Conservation (phyloP, 129 eudicot species). For the Artemisia argyi region DNA sequence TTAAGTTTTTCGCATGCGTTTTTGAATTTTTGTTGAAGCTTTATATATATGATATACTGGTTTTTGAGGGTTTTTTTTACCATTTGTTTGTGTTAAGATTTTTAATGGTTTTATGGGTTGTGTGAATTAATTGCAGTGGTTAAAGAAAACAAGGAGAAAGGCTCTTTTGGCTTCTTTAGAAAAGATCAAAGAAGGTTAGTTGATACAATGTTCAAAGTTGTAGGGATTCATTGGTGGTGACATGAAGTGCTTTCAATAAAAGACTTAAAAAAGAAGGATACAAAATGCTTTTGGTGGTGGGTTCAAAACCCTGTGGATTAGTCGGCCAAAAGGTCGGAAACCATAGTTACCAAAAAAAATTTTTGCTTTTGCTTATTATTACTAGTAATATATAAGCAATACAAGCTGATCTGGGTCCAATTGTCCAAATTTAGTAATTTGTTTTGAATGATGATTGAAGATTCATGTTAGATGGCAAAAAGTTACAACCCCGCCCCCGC, state of each 20-base stretch:
- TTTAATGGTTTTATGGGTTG: background rate
- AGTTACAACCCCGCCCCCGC: background rate
- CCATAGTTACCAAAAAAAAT: too few species aligned
- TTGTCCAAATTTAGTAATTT: too few species aligned
- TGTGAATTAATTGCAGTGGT: slow-evolving; percentile 60
- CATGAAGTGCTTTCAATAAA: background rate
- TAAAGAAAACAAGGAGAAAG: slow-evolving; percentile 83
- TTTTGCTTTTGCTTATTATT: too few species aligned
- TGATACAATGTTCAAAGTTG: background rate
- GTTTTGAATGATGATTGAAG: background rate
- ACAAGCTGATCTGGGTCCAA: slow-evolving; percentile 12
- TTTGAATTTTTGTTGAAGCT: background rate
- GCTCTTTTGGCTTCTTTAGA: slow-evolving; percentile 89
- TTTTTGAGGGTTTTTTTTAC: slow-evolving; percentile 2
- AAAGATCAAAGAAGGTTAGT: slow-evolving; percentile 89
- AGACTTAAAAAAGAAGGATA: background rate
- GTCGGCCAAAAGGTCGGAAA: too few species aligned
- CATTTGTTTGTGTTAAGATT: background rate
- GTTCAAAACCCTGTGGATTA: too few species aligned
- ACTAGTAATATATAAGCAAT: slow-evolving; percentile 1
- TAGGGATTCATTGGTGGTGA: background rate
- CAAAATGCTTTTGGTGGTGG: background rate
- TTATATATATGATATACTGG: background rate
- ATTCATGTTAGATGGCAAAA: slow-evolving; percentile 9
- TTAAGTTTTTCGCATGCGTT: too few species aligned